These are phyloP conservation scores for Hibiscus syriacus DNA, from an alignment of 345 rosid species.

Conservation along the genomic window DNA sequence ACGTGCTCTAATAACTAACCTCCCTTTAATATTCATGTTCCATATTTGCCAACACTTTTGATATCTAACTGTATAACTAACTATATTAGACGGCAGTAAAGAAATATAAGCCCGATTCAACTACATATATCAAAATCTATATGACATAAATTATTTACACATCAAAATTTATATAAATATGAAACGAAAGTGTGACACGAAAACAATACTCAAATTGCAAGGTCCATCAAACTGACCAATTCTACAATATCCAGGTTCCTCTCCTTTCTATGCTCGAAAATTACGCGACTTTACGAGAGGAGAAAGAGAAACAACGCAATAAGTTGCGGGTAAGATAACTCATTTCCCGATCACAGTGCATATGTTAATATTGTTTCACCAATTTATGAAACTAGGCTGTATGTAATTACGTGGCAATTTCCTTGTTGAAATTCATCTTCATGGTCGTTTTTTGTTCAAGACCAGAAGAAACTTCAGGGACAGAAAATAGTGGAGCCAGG, in stretches of 20 bases:
- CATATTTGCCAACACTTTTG: no score
- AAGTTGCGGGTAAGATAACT: constrained; percentile 59
- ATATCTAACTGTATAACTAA: no score
- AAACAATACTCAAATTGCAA: no score
- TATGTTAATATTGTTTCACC: neutral
- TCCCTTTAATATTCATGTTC: neutral
- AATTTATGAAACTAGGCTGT: neutral
- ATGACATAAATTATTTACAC: neutral
- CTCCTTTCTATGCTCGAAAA: constrained; percentile 91
- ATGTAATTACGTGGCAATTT: neutral
- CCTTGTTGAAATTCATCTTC: no score
- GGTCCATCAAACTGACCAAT: no score
- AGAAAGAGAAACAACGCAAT: constrained; percentile 93
- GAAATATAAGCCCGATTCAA: no score
- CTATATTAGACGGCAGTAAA: no score
- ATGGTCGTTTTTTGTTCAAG: constrained; percentile 52
- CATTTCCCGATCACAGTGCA: constrained; percentile 6
- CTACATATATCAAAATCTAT: no score
- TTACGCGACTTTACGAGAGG: constrained; percentile 58
- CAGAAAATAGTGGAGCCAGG: constrained; percentile 91
- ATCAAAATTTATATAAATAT: no score
- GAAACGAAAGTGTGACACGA: no score
- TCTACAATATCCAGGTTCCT: constrained; percentile 46
- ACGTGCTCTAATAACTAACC: constrained; percentile 20
- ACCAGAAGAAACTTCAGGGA: constrained; percentile 94